A percentile compares a stretch with the other conserved stretches of the same genome.
phyloP scores from a whole-genome alignment of 192 early-diverging fungal genomes.

The Spinellus fusiger region DNA sequence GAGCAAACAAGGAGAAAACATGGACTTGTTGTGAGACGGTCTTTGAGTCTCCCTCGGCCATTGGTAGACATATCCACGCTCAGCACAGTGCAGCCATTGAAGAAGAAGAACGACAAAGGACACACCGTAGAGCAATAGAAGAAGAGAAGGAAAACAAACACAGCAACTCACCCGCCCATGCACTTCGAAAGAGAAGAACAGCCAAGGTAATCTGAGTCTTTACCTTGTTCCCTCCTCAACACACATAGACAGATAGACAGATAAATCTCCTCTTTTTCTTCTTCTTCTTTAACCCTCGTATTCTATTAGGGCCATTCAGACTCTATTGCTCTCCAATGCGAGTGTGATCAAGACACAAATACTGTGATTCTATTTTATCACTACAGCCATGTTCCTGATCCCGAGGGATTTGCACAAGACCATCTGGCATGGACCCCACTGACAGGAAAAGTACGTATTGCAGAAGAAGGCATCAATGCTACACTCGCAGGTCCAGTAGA shows the following conservation, averaged over 20 bases:
- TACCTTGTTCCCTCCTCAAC: not conserved
- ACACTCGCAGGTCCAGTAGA: constrained; percentile 49
- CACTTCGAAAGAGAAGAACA: constrained; percentile 8
- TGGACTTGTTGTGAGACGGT: constrained; percentile 3
- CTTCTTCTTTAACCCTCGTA: not conserved
- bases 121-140: not conserved
- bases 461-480: constrained; percentile 59
- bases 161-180: too few species aligned
- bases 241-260: not conserved
- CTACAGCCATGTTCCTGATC: constrained; percentile 31
- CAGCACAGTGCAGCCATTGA: not conserved
- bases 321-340: constrained; percentile 35
- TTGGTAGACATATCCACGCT: constrained; percentile 5
- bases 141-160: not conserved
- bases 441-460: constrained; percentile 47
- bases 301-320: constrained; percentile 31
- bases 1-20: not conserved
- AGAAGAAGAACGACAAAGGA: not conserved
- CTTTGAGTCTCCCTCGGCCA: not conserved
- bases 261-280: not conserved
- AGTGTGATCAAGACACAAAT: constrained; percentile 24
- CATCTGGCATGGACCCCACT: constrained; percentile 33
- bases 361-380: constrained; percentile 49
- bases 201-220: constrained; percentile 10
- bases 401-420: constrained; percentile 28